These are phyloP conservation scores for Cerrena zonata DNA, from an alignment of 1,284 basidiomycete genomes.

Conservation along the genomic window DNA sequence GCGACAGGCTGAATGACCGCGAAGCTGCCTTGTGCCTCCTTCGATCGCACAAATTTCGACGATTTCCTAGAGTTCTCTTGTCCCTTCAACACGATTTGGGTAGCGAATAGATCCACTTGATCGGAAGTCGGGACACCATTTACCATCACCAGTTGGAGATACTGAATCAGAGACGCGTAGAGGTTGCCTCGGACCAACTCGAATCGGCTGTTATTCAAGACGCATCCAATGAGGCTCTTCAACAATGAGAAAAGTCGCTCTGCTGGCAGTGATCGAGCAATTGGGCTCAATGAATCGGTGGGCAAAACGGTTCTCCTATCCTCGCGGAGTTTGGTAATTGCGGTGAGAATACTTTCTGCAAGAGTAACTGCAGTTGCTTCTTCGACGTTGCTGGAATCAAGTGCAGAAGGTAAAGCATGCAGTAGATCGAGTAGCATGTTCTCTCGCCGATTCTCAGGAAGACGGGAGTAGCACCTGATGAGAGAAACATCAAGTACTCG, in stretches of 20 bases:
- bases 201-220: slow-evolving; percentile 73
- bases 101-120: background rate
- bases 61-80: slow-evolving; percentile 1
- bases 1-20: slow-evolving; percentile 56
- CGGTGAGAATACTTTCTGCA: slow-evolving; percentile 75
- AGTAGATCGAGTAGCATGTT: slow-evolving; percentile 84
- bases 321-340: slow-evolving; percentile 80
- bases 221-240: slow-evolving; percentile 71
- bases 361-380: slow-evolving; percentile 75
- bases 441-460: slow-evolving; percentile 77
- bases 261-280: slow-evolving; percentile 64
- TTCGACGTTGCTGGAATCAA: slow-evolving; percentile 55
- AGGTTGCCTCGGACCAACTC: slow-evolving; percentile 93
- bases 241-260: slow-evolving; percentile 78
- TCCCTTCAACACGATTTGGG: background rate
- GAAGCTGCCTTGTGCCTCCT: slow-evolving; percentile 60
- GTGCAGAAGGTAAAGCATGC: slow-evolving; percentile 63
- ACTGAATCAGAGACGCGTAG: slow-evolving; percentile 88
- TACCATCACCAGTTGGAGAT: slow-evolving; percentile 66
- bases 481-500: slow-evolving; percentile 77
- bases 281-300: slow-evolving; percentile 25
- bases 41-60: slow-evolving; percentile 25
- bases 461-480: slow-evolving; percentile 75
- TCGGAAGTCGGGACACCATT: background rate
- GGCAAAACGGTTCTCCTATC: slow-evolving; percentile 60